Conservation (phyloP, 768 basidiomycete genomes). For the Neoboletus magnificus region DNA sequence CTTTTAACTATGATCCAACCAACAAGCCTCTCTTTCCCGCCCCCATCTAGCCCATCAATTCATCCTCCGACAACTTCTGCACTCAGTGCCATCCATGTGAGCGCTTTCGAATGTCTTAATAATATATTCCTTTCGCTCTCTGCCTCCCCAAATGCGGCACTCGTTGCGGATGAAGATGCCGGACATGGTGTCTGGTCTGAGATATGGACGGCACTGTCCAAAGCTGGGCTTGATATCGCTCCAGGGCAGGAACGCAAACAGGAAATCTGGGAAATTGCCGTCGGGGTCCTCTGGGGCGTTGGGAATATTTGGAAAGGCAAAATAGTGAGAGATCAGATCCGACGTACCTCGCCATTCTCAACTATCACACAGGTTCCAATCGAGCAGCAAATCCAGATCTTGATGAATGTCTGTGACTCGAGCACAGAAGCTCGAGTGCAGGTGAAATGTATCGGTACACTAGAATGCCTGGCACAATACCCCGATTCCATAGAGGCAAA, state of each 20-base stretch:
- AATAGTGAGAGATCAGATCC: slow-evolving; percentile 43
- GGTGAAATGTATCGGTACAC: slow-evolving; percentile 80
- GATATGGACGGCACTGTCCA: slow-evolving; percentile 59
- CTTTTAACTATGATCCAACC: slow-evolving; percentile 69
- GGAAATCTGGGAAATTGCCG: slow-evolving; percentile 75
- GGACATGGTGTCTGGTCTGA: slow-evolving; percentile 60
- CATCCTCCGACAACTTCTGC: slow-evolving; percentile 90
- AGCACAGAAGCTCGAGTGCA: slow-evolving; percentile 52
- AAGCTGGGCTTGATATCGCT: slow-evolving; percentile 56
- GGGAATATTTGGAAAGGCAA: slow-evolving; percentile 69
- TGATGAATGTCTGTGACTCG: slow-evolving; percentile 64
- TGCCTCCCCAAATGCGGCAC: slow-evolving; percentile 39
- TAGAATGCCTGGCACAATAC: slow-evolving; percentile 79
- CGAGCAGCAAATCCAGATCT: slow-evolving; percentile 55
- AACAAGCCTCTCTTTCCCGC: slow-evolving; percentile 79
- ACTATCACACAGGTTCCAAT: slow-evolving; percentile 44
- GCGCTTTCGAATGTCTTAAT: slow-evolving; percentile 85
- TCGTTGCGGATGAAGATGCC: slow-evolving; percentile 44
- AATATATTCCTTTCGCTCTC: slow-evolving; percentile 81
- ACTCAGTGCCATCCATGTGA: slow-evolving; percentile 77
- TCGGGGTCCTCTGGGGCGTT: slow-evolving; percentile 88
- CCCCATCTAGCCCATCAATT: slow-evolving; percentile 59
- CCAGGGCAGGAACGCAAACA: slow-evolving; percentile 64
- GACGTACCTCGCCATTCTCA: slow-evolving; percentile 6
- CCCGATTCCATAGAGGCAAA: slow-evolving; percentile 60